Base-by-base conservation (phyloP, 2,329 filamentous ascomycete species). In the Aspergillus japonicus region DNA sequence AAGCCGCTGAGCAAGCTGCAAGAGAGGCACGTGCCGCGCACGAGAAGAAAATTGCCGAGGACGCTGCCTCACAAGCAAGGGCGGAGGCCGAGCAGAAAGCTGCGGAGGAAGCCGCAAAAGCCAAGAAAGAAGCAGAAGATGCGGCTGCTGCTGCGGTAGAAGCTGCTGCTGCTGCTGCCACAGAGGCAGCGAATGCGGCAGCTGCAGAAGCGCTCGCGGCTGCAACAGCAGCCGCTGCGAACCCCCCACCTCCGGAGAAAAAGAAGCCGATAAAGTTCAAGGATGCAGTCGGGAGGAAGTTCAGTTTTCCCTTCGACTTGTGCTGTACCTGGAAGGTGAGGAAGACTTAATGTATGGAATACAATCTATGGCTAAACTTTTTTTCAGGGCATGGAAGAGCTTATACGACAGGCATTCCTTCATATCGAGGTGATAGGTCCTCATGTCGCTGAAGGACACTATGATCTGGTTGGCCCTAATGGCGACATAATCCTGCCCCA, bases 211-310 rank as follows among this genome's bases (percentile, higher is more conserved):
- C 73, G 6, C 71, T 70, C 23, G 73, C 71, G 0, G 72, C 75
- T 8, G 65, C 73, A 26, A 70, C 68, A 49, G 71, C 70, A 26
- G 71, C 72, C 29, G 73, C 73, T 12, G 70, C 70, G n/a, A 71
- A 64, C 29, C 69, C 68, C 19, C 71, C 75, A 2, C 80, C 83
- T 1, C 81, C 84, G n/a, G 80, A 82, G 58, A 82, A 82, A 66
- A 90, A 91, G 74, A 82, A 87, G 48, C 91, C 90, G 2, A 91
- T 96, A 73, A 89, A 88, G 66, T 96, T 96, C 79, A 96, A 96
- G 77, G 93, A 97, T 73, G 92, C 92, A 0, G 87, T 97, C 16
- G 91, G 91, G 33, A 85, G 93, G 66, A 96, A 96, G 75, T 97
- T 96, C 74, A 95, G 87, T 76, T 96, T 97, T 71, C 93, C 93